Evolutionary conservation across 2,329 filamentous ascomycete genomes (phyloP), one percentile per base, ranked within the genome.

Genomic region (Sclerotinia nivalis): DNA sequence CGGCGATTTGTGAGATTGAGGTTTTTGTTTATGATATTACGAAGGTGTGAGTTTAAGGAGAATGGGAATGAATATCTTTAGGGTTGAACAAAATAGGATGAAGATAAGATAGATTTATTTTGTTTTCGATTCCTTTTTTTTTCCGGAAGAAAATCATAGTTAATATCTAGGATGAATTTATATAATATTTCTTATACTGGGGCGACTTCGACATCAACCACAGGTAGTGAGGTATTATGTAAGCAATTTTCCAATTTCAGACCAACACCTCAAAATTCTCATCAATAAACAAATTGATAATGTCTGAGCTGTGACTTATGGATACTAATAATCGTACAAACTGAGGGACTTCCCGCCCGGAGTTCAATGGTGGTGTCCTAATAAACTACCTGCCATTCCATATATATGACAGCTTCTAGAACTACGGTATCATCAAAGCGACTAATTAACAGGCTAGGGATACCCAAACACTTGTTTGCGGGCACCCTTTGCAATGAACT

Each of bases 391-490:
- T 22, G 2, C 18, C 20, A 34, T 56, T 4, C 13, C 12, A 2
- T 37, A 5, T 20, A 2, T 37, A 5, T 15, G 20, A 15, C 22
- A 15, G 5, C 12, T n/a, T 40, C 6, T 43, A 40, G 37, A 40
- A 40, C 37, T 34, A 40, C 22, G 8, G 12, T 37, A 13, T 8
- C 10, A 22, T 1, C 20, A 56, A 37, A 37, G 9, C 18, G 10
- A 37, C 10, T 56, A 9, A 12, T 37, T 25, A 37, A 8, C 20
- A 40, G 40, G 13, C 47, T 18, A 7, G 13, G 10, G 15, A 10
- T 52, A 52, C 49, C 15, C 61, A 64, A 37, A 64, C 31, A 40
- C 61, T 64, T 64, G 34, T 52, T 20, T 64, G 47, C 15, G 31
- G 56, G 13, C n/a, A 60, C 25, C 0, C 18, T 49, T 28, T 28